Evolutionary conservation across 495 filamentous ascomycete genomes (phyloP).

Genomic region (Apiosordaria backusii): DNA sequence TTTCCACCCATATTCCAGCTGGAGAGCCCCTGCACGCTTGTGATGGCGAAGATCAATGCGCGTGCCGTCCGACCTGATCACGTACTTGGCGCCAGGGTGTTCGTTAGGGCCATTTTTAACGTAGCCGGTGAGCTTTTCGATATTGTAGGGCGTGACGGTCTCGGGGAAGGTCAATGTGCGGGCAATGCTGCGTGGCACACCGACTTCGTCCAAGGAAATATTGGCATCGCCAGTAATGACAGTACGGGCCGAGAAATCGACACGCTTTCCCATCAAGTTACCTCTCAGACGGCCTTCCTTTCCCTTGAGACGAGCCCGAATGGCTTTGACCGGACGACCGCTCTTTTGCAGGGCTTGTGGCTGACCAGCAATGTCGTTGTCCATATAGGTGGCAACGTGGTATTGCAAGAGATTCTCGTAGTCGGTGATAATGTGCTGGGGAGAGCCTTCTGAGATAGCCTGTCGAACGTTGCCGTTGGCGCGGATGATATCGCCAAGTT

Average conservation of each 20-base stretch:
- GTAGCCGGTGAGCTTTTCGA: constrained; percentile 79
- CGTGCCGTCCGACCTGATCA: constrained; percentile 86
- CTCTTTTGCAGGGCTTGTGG: constrained; percentile 96
- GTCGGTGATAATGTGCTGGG: constrained; percentile 81
- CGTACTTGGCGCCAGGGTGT: constrained; percentile 92
- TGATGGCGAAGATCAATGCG: constrained; percentile 92
- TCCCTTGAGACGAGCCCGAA: constrained; percentile 93
- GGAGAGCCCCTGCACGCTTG: constrained; percentile 74
- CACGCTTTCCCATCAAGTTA: constrained; percentile 99
- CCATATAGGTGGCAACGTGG: constrained; percentile 98
- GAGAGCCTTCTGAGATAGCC: constrained; percentile 82
- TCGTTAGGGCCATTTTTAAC: constrained; percentile 91
- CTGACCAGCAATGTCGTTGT: constrained; percentile 96
- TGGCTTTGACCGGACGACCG: constrained; percentile 90
- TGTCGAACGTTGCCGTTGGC: constrained; percentile 92
- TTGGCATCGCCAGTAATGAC: constrained; percentile 99
- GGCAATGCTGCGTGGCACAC: constrained; percentile 87
- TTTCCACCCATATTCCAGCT: constrained; percentile 94
- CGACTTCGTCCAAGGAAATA: constrained; percentile 91
- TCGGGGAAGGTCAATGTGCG: constrained; percentile 91
- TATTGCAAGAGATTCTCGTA: constrained; percentile 93
- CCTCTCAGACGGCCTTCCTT: constrained; percentile 97
- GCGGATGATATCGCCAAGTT: constrained; percentile 95
- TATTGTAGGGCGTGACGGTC: constrained; percentile 97
- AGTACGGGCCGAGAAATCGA: constrained; percentile 98